Evolutionary conservation across 2,329 filamentous ascomycete genomes (phyloP), one percentile per base, ranked within the genome.

Genomic region (Claviceps sp.): DNA sequence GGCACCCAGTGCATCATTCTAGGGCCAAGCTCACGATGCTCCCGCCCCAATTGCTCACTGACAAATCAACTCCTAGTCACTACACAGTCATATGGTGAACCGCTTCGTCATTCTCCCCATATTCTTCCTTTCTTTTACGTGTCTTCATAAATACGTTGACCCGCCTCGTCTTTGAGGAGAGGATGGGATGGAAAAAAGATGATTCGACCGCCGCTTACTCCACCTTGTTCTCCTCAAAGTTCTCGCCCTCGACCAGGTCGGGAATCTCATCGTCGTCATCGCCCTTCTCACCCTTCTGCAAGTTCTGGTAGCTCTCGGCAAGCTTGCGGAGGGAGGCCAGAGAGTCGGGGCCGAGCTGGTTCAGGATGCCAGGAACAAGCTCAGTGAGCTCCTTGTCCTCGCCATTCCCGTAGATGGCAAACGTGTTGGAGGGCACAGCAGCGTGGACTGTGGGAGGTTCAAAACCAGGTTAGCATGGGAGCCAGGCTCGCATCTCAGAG

Each of bases 311-410:
- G 81, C 86, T 94, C 82, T 98, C 93, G 64, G 93, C 93, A 58
- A 98, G 82, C 80, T 97, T 97, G 73, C 93, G 88, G 67, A 98
- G 88, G 58, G 89, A 95, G 55, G 93, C 93, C 55, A 98, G 86
- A 58, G 88, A 95, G 79, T 98, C 93, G 66, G 93, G 93, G 66
- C 93, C 93, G 58, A 98, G 88, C 79, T 98, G 93, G 85, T 97
- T 98, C 58, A 98, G 87, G 75, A 98, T 98, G 60, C 93, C 93
- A 65, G 93, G 93, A 60, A 98, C 93, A 64, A 98, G 89, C 79
- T 98, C 93, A 57, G 93, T 98, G 61, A 98, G 87, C 78, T 98
- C 93, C 83, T 98, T 98, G 77, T 98, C 93, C 78, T 98, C 93
- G 60, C 91, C 93, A 71, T 88, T 85, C 64, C 93, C 93, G 79